Base-by-base conservation (phyloP, 345 rosid species). In the Iberis pinnata region DNA sequence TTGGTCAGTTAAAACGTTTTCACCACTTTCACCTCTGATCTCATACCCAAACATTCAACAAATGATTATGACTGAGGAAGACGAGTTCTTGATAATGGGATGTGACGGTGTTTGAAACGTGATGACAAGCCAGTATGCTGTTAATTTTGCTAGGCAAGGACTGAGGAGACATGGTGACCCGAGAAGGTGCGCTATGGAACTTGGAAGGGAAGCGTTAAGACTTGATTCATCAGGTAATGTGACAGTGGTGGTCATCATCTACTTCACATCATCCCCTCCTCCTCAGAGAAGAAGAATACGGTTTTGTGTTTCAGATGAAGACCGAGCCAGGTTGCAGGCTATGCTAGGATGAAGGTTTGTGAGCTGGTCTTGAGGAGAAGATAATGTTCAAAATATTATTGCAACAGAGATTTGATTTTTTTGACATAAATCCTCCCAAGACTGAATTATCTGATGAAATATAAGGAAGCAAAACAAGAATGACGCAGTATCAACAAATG, bases 41-140 rank as follows among this genome's bases (percentile, higher is more conserved):
- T 88, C 88, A 1, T 89, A 82, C 59, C 98, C 98, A 13, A 92
- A 90, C 71, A 79, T 84, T 12, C 84, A 70, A 58, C 61, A 73
- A 60, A 65, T 76, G 13, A 62, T 76, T 10, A 62, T 90, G 20
- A 77, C 75, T 29, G 72, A 68, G 41, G 96, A 87, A 11, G 95
- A 90, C 8, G 95, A 90, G 69, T 90, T 84, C 71, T 68, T 90
- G 61, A 73, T 90, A 22, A 76, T 90, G 3, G 85, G 78, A 4
- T 80, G 96, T 39, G 96, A 87, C 18, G 92, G 98, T 35, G 70
- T 90, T 62, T 87, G 98, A 96, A 92, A 90, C 2, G 71, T 82
- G 24, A 80, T 84, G 57, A 67, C 83, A 14, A 90, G 81, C 73
- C 95, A 80, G 66, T 80, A 87, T 40, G 84, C 98, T 12, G 81